These are phyloP conservation scores for Alternaria viburni DNA, from an alignment of 2,329 filamentous ascomycete species.

Conservation along the genomic window DNA sequence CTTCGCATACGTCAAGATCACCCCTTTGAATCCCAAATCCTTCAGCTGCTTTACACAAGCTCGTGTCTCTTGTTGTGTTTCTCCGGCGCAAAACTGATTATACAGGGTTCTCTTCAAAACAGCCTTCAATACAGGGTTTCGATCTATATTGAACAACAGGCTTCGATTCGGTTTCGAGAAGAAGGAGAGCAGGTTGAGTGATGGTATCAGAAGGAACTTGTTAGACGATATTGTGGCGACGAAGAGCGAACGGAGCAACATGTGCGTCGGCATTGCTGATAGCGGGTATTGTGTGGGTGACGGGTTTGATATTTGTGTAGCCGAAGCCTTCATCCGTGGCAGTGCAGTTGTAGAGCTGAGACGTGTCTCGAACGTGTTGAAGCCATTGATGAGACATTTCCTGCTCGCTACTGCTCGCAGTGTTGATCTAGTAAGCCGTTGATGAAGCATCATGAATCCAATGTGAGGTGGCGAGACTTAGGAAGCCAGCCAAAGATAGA, in stretches of 20 bases:
- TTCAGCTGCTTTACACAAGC: conserved; percentile 66
- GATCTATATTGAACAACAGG: conserved; percentile 66
- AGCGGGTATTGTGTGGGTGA: conserved; percentile 22
- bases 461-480: not conserved
- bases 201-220: conserved; percentile 49
- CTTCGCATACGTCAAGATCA: conserved; percentile 83
- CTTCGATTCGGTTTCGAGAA: conserved; percentile 47
- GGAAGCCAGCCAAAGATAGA: not conserved
- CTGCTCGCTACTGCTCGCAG: conserved; percentile 5
- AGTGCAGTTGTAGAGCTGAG: conserved; percentile 20
- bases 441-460: conserved; percentile 14
- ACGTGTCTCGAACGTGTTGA: conserved; percentile 13
- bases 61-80: conserved; percentile 71
- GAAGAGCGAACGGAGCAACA: conserved; percentile 39
- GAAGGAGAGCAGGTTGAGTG: conserved; percentile 48
- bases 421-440: conserved; percentile 1
- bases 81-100: conserved; percentile 87
- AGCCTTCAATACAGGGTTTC: conserved; percentile 73
- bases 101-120: conserved; percentile 84
- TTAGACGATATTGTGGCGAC: conserved; percentile 58
- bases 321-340: conserved; percentile 10
- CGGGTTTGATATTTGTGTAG: conserved; percentile 12
- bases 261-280: conserved; percentile 34
- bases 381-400: not conserved
- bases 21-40: conserved; percentile 78